Conservation (phyloP, 441 rosid genomes). For the Sinapis alba region DNA sequence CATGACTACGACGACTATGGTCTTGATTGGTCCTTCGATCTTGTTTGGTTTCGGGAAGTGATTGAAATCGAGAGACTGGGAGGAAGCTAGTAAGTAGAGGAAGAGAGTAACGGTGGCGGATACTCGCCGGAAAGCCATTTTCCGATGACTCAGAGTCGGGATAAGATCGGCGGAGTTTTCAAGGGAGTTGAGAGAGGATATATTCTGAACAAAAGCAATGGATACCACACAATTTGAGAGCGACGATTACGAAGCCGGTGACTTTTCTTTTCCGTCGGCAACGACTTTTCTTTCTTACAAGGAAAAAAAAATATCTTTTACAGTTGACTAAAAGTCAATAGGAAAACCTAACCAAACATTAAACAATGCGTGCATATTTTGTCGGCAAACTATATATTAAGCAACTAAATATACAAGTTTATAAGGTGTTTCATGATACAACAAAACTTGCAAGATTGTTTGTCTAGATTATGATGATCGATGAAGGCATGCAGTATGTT, state of each 20-base stretch:
- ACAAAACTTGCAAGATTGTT: background rate
- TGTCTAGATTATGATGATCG: background rate
- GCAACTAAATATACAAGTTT: background rate
- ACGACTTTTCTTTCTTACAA: background rate
- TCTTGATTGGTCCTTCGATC: slow-evolving; percentile 86
- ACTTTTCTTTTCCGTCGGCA: background rate
- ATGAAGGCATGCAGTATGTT: background rate
- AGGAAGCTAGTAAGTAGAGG: slow-evolving; percentile 52
- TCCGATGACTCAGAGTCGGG: slow-evolving; percentile 26
- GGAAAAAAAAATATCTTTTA: background rate
- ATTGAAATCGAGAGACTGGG: slow-evolving; percentile 50
- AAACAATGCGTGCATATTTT: background rate
- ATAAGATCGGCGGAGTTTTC: background rate
- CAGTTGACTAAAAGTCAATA: slow-evolving; percentile 12
- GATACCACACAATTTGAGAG: background rate
- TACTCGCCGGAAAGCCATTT: slow-evolving; percentile 48
- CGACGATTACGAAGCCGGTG: background rate
- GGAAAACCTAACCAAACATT: background rate
- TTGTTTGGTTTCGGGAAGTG: slow-evolving; percentile 41
- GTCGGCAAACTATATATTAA: background rate
- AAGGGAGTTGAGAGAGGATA: background rate
- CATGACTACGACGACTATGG: slow-evolving; percentile 87
- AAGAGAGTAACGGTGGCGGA: slow-evolving; percentile 39
- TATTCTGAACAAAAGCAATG: slow-evolving; percentile 14
- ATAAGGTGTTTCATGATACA: background rate